These are phyloP conservation scores for Eucommia ulmoides DNA, from an alignment of 257 asterid species.

Conservation along the genomic window DNA sequence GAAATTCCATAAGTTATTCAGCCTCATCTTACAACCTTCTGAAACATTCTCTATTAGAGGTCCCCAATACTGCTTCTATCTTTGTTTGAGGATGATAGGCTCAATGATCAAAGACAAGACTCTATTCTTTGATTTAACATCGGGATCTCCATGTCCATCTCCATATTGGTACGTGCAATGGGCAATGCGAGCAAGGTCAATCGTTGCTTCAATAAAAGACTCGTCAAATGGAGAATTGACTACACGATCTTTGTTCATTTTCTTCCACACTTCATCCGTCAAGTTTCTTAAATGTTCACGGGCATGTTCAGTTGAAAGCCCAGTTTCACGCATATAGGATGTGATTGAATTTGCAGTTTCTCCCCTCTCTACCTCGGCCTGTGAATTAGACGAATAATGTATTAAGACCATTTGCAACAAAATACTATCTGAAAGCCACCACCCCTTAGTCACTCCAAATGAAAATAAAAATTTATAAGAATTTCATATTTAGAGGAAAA, in stretches of 20 bases:
- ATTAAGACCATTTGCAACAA: too few relatives aligned
- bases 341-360: background rate
- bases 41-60: too few relatives aligned
- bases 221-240: background rate
- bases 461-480: too few relatives aligned
- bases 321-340: background rate
- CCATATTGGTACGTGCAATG: slow-evolving; percentile 7
- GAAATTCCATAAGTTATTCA: too few relatives aligned
- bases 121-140: slow-evolving; percentile 5
- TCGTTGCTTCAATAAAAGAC: slow-evolving; percentile 2
- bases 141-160: slow-evolving; percentile 16
- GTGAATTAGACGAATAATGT: too few relatives aligned
- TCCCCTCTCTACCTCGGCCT: background rate
- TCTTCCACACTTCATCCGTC: background rate
- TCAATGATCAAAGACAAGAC: slow-evolving; percentile 9
- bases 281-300: background rate
- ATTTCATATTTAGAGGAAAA: too few relatives aligned
- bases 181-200: slow-evolving; percentile 12
- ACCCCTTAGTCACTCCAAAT: too few relatives aligned
- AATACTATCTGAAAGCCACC: too few relatives aligned
- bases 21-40: too few relatives aligned
- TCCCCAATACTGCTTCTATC: too few relatives aligned
- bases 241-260: too few relatives aligned
- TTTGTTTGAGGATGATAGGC: slow-evolving; percentile 6
- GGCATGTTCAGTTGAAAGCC: background rate